Conservation (phyloP, 164 flowering plant species). For the Berberis vulgaris region DNA sequence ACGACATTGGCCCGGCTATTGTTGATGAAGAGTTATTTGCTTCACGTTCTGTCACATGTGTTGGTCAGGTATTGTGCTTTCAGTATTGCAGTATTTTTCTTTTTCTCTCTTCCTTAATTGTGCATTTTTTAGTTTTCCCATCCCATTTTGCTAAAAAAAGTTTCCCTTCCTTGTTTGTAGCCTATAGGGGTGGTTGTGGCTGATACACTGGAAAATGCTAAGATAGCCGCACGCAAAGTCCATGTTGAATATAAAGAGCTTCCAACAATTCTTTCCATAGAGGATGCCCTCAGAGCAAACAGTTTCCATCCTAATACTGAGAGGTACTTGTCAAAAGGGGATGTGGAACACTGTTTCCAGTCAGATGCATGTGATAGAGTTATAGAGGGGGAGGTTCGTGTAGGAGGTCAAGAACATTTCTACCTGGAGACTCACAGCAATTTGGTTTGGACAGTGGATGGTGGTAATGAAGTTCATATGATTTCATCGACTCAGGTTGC, state of each 20-base stretch:
- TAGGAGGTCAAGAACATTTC: slow-evolving; percentile 97
- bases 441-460: slow-evolving; percentile 75
- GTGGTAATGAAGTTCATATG: slow-evolving; percentile 93
- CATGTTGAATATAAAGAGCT: slow-evolving; percentile 77
- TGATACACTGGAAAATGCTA: slow-evolving; percentile 91
- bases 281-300: slow-evolving; percentile 56
- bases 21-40: slow-evolving; percentile 87
- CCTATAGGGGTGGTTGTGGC: slow-evolving; percentile 88
- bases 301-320: slow-evolving; percentile 77
- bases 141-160: not conserved
- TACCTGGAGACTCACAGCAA: slow-evolving; percentile 80
- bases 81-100: not conserved
- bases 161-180: slow-evolving; percentile 27
- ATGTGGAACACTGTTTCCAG: slow-evolving; percentile 67
- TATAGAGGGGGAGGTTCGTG: slow-evolving; percentile 78
- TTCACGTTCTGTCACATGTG: slow-evolving; percentile 74
- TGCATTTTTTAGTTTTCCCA: not conserved
- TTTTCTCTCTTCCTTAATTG: not conserved
- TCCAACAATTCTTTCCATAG: slow-evolving; percentile 67
- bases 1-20: slow-evolving; percentile 59
- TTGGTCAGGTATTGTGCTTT: slow-evolving; percentile 66
- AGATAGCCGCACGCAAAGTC: slow-evolving; percentile 66
- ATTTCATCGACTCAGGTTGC: slow-evolving; percentile 92
- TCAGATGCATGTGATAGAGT: slow-evolving; percentile 63
- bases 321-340: slow-evolving; percentile 55